A percentile compares a stretch with the other conserved stretches of the same genome.
phyloP scores from a whole-genome alignment of 1,284 basidiomycete species.

The Mycosarcoma mackinlayi region DNA sequence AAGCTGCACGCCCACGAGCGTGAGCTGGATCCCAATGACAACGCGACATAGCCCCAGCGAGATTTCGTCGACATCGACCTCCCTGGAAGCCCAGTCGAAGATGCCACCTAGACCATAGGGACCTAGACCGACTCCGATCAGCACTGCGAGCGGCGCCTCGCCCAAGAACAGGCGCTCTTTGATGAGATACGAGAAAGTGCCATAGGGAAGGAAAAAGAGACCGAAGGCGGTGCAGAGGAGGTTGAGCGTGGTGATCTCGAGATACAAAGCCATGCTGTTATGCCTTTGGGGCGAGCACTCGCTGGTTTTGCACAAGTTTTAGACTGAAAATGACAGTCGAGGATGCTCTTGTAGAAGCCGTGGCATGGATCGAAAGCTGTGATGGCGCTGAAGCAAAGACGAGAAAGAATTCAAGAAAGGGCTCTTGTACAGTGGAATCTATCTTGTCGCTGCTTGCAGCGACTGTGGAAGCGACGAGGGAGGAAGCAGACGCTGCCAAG shows the following conservation, averaged over 20 bases:
- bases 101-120: slow-evolving; percentile 53
- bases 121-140: slow-evolving; percentile 53
- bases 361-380: too few relatives aligned
- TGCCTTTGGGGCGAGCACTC: too few relatives aligned
- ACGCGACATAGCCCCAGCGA: slow-evolving; percentile 50
- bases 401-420: too few relatives aligned
- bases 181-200: slow-evolving; percentile 55
- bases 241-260: slow-evolving; percentile 47
- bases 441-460: too few relatives aligned
- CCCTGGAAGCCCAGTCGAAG: slow-evolving; percentile 42
- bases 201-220: slow-evolving; percentile 51
- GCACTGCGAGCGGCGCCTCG: slow-evolving; percentile 58
- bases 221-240: slow-evolving; percentile 47
- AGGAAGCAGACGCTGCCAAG: too few relatives aligned
- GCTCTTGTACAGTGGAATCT: too few relatives aligned
- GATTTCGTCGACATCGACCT: slow-evolving; percentile 41
- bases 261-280: slow-evolving; percentile 28
- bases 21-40: slow-evolving; percentile 59
- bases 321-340: too few relatives aligned
- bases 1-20: slow-evolving; percentile 57
- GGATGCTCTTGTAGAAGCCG: too few relatives aligned
- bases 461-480: too few relatives aligned
- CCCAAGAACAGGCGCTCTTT: slow-evolving; percentile 59
- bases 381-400: too few relatives aligned
- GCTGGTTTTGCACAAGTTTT: too few relatives aligned